Conservation (phyloP, 805 yeast genomes). For the Wickerhamomyces ciferrii region DNA sequence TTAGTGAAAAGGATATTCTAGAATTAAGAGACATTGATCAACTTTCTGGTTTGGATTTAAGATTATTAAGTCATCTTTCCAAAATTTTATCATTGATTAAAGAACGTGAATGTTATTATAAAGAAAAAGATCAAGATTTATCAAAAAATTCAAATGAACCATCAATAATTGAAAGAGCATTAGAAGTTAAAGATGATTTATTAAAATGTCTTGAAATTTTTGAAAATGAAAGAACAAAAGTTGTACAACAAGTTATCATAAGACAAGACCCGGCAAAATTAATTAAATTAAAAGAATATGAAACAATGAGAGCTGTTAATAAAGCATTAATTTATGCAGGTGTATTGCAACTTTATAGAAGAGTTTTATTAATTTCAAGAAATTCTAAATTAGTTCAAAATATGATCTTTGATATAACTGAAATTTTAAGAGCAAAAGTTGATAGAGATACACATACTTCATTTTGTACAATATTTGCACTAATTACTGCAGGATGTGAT, state of each 20-base stretch:
- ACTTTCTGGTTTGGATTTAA: conserved; percentile 61
- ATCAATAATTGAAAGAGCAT: conserved; percentile 24
- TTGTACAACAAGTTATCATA: conserved; percentile 7
- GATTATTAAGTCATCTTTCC: conserved; percentile 52
- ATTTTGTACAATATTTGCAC: conserved; percentile 43
- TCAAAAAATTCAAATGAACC: too few relatives aligned
- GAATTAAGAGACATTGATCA: conserved; percentile 46
- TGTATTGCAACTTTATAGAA: conserved; percentile 49
- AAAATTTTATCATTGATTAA: conserved; percentile 39
- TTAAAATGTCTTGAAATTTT: conserved; percentile 3
- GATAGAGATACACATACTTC: conserved; percentile 43
- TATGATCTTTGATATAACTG: conserved; percentile 27
- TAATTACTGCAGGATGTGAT: conserved; percentile 54
- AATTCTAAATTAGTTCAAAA: conserved; percentile 43
- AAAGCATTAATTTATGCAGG: conserved; percentile 49
- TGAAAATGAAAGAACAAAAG: conserved; percentile 23
- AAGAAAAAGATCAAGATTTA: too few relatives aligned
- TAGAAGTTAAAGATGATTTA: conserved; percentile 29
- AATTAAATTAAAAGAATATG: conserved; percentile 11
- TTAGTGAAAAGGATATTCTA: conserved; percentile 15
- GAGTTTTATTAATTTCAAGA: conserved; percentile 47
- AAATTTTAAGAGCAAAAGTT: conserved; percentile 28
- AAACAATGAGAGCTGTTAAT: conserved; percentile 41
- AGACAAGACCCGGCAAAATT: conserved; percentile 5
- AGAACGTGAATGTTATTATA: too few relatives aligned